Evolutionary conservation across 257 asterid genomes (phyloP), one percentile per base, ranked within the genome.

Genomic region (Apocynum venetum): DNA sequence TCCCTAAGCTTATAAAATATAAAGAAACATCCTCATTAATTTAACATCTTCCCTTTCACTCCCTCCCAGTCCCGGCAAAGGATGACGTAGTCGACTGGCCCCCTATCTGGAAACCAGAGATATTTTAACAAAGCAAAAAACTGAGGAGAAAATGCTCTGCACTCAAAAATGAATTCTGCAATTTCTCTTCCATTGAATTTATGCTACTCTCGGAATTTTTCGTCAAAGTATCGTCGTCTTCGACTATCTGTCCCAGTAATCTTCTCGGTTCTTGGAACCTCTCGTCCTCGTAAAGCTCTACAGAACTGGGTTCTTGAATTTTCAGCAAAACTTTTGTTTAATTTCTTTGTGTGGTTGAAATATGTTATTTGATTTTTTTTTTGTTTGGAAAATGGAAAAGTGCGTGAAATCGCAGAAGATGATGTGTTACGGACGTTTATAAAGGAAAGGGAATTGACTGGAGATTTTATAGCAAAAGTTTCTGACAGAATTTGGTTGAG

Each of bases 381-480:
- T 36, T 56, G 71, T 73, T 75, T 63, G 51, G 74, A 52, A 38
- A 46, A 48, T 63, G 77, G 81, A 85, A 76, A 71, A 91, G 94
- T 78, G 85, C 77, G 76, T 76, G 89, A 85, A 70, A 67, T 74
- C 36, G 85, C 81, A 38, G 93, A 85, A 70, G 95, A 91, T 76
- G 93, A 88, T 7, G 93, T 89, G 38, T 77, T 91, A 78, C 86
- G 56, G 80, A 91, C 66, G 48, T 94, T 92, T 81, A 31, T 92
- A 83, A 88, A 80, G 81, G 97, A 92, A 78, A 91, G 98, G 85
- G 89, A 90, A 83, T 48, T 83, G 31, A 87, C 76, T 69, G 97
- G 97, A 55, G 98, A 94, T 84, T 80, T 91, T 79, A 81, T 94
- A 17, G 88, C 98, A 14, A 92, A 82, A 81, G 66, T 94, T 68